Evolutionary conservation across 805 yeast species (phyloP), one percentile per base, ranked within the genome.

Genomic region (Monosporozyma aerobia): DNA sequence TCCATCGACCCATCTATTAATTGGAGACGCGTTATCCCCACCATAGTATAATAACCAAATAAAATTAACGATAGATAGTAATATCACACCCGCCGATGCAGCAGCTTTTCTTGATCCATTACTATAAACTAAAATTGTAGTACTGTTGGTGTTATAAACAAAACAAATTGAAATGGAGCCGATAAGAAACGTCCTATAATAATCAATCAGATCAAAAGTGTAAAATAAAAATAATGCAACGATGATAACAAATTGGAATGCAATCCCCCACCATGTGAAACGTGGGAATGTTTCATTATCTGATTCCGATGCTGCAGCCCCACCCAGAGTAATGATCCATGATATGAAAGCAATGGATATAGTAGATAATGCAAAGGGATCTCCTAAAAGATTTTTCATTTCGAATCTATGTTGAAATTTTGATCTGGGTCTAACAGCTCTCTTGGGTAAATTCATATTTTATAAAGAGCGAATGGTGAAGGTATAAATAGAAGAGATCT

Each of bases 231-330:
- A 75, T 54, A 79, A 75, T 22, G 74, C 65, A 5, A 80, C 59
- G 22, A 86, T 75, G 44, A 88, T 59, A 32, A 87, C 56, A 22
- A 90, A 72, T 69, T 92, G 83, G 64, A 81, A 94, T 2, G 86
- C 90, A 5, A 94, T 68, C 1, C 95, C 96, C 99, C 99, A 94
- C 99, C 99, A 92, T 3, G 94, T 80, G 69, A 92, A 86, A 57
- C 81, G 79, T 1, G 97, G 97, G 64, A 85, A 88, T 5, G 69
- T 58, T 14, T 69, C 67, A 27, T 59, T 53, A 19, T 68, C 65
- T 16, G 64, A 51, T 16, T 74, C 74, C 6, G 81, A 66, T 1
- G 86, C 82, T 19, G 87, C 81, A 14, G 95, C 87, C 1, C 97
- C 97, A 1, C 85, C 95, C 51, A 94, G 76, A 9, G 96, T 87